These are phyloP conservation scores for Lonicera japonica DNA, from an alignment of 129 eudicot genomes.

Conservation along the genomic window DNA sequence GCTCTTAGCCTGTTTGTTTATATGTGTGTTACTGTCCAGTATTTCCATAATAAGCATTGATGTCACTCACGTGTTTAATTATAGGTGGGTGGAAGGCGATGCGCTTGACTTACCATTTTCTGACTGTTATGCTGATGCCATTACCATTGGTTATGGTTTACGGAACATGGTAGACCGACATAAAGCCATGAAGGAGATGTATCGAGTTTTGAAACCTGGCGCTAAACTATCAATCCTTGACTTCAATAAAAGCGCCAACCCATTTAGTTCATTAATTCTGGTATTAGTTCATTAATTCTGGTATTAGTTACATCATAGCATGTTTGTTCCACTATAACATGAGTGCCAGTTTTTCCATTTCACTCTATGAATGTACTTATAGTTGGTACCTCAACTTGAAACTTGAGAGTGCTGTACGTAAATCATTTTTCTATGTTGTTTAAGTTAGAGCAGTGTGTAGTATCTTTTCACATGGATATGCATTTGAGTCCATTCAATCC, in stretches of 20 bases:
- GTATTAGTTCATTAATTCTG: too few species aligned
- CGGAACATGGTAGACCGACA: conserved; percentile 68
- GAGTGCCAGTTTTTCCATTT: background rate
- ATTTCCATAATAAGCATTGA: background rate
- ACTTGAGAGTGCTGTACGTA: too few species aligned
- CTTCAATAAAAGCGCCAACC: conserved; percentile 69
- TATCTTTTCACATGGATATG: background rate
- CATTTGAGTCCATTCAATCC: background rate
- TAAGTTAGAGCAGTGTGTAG: background rate
- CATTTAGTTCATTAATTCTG: conserved; percentile 48
- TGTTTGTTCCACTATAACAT: background rate
- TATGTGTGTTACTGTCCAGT: background rate
- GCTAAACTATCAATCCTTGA: conserved; percentile 82
- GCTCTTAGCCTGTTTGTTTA: too few species aligned
- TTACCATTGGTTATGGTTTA: conserved; percentile 89
- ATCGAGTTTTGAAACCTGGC: conserved; percentile 76
- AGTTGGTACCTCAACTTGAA: background rate
- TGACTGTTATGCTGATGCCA: conserved; percentile 68
- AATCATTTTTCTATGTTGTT: too few species aligned
- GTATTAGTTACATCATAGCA: background rate
- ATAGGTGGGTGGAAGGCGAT: conserved; percentile 94
- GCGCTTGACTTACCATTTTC: conserved; percentile 83
- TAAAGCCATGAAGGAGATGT: conserved; percentile 66
- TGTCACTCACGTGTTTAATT: conserved; percentile 22
- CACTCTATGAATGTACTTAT: background rate